These are phyloP conservation scores for Fusarium circinatum DNA, from an alignment of 2,329 filamentous ascomycete genomes.

Conservation along the genomic window DNA sequence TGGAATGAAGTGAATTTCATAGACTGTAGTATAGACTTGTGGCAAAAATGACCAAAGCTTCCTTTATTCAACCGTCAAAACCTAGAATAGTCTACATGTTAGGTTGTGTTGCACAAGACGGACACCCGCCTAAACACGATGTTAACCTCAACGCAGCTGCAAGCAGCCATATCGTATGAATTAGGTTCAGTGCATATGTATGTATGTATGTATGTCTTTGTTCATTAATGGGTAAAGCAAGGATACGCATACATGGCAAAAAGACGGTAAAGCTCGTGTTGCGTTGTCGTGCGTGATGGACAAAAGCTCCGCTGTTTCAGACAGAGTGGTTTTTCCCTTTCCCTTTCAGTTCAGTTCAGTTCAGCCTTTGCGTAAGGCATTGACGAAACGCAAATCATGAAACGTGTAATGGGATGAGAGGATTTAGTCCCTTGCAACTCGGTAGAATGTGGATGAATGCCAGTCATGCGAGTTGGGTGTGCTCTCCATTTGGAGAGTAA, in stretches of 20 bases:
- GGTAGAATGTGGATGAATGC: conserved; percentile 1
- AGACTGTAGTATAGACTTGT: neutral
- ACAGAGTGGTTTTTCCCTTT: conserved; percentile 28
- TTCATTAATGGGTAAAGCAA: conserved; percentile 9
- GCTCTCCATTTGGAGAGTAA: neutral
- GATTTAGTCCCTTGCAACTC: conserved; percentile 18
- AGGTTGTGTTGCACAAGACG: conserved; percentile 5
- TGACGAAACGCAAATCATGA: conserved; percentile 40
- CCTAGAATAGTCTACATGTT: neutral
- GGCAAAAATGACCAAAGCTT: conserved; percentile 7
- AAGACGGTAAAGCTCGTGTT: conserved; percentile 24
- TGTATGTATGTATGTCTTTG: conserved; percentile 21
- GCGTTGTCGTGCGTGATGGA: conserved; percentile 5
- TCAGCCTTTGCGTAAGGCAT: conserved; percentile 23
- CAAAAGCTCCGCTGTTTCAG: conserved; percentile 41
- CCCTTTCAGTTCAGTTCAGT: neutral
- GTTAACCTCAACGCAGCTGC: conserved; percentile 12
- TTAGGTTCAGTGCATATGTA: conserved; percentile 27
- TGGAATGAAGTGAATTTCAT: conserved; percentile 27
- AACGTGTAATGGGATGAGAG: conserved; percentile 30
- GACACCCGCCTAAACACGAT: conserved; percentile 23
- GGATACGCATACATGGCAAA: conserved; percentile 2
- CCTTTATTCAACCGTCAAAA: neutral
- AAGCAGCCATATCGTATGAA: conserved; percentile 22
- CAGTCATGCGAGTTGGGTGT: neutral